Conservation (phyloP, 2,329 filamentous ascomycete species). For the Orbilia brochopaga region DNA sequence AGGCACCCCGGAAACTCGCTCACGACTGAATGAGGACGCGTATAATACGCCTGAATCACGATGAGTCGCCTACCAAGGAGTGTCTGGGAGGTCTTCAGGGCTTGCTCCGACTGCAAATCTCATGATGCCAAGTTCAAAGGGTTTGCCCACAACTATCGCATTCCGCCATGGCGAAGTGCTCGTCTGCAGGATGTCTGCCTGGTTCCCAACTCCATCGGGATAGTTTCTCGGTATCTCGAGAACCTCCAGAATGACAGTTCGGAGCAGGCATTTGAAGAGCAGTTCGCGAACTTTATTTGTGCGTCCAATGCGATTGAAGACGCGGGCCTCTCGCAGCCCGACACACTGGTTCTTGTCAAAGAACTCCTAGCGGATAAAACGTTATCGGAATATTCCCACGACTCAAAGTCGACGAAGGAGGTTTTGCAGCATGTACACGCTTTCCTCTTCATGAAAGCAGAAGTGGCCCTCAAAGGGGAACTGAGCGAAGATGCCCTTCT, state of each 20-base stretch:
- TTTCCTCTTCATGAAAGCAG: conserved; percentile 10
- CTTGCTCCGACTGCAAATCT: too few relatives aligned
- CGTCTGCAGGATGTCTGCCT: too few relatives aligned
- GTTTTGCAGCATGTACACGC: conserved; percentile 25
- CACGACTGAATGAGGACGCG: not conserved
- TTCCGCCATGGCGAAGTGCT: too few relatives aligned
- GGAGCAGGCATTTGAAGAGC: not conserved
- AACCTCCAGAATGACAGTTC: too few relatives aligned
- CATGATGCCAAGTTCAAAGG: too few relatives aligned
- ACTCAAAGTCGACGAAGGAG: too few relatives aligned
- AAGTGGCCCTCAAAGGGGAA: not conserved
- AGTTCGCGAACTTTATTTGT: conserved; percentile 22
- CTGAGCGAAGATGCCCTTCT: conserved; percentile 1
- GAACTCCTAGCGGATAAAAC: not conserved
- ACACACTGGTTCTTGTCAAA: conserved; percentile 6
- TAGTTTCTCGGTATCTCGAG: too few relatives aligned
- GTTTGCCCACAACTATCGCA: too few relatives aligned
- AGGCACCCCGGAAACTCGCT: not conserved
- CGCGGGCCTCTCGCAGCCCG: conserved; percentile 7
- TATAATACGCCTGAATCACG: too few relatives aligned
- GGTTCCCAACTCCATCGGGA: too few relatives aligned
- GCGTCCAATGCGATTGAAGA: conserved; percentile 23
- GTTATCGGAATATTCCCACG: not conserved
- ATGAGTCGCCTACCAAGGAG: too few relatives aligned
- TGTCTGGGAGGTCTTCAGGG: too few relatives aligned